These are phyloP conservation scores for Penicillium sp. DNA, from an alignment of 2,329 filamentous ascomycete species.

Conservation along the genomic window DNA sequence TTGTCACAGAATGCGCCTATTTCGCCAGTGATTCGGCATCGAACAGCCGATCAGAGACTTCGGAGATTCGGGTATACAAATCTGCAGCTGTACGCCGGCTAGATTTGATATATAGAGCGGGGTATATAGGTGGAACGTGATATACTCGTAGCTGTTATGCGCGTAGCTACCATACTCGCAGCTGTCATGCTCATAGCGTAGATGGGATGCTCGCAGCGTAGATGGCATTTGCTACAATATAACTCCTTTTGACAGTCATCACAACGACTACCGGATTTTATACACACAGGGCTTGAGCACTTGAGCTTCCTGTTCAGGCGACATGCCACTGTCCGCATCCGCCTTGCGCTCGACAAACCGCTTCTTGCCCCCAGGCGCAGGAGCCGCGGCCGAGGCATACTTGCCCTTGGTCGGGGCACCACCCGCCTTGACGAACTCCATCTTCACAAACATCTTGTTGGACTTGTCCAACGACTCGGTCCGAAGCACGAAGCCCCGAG, in stretches of 20 bases:
- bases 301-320: constrained; percentile 60
- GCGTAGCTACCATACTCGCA: no score
- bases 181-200: neutral
- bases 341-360: constrained; percentile 56
- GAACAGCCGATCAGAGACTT: no score
- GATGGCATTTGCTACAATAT: no score
- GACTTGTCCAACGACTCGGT: constrained; percentile 70
- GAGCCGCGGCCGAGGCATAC: constrained; percentile 47
- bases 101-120: no score
- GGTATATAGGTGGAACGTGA: no score
- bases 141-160: no score
- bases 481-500: constrained; percentile 80
- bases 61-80: no score
- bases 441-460: constrained; percentile 98
- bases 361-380: constrained; percentile 40
- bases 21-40: no score
- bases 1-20: no score
- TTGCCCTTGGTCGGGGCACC: constrained; percentile 71
- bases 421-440: constrained; percentile 86
- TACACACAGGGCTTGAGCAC: constrained; percentile 95
- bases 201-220: no score
- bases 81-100: no score
- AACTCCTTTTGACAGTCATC: neutral
- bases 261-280: constrained; percentile 66
- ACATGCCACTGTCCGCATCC: constrained; percentile 54